Conservation (phyloP, 805 yeast genomes). For the Ogataea siamensis region DNA sequence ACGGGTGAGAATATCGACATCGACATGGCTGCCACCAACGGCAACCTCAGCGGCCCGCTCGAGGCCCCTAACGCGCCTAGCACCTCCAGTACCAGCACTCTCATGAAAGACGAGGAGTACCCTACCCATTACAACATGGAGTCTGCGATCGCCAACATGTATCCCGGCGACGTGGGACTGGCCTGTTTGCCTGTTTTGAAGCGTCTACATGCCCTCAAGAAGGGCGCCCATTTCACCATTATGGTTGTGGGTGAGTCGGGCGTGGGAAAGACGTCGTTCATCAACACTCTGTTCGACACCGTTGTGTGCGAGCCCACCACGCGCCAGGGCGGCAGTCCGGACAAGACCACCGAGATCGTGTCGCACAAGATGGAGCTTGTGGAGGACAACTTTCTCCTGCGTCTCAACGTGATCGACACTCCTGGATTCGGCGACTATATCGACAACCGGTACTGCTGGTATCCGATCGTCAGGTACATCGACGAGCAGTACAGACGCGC, state of each 20-base stretch:
- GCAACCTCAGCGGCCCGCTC: conserved; percentile 9
- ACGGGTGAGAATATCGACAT: conserved; percentile 16
- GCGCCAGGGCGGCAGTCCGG: conserved; percentile 27
- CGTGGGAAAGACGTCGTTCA: conserved; percentile 76
- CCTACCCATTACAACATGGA: conserved; percentile 28
- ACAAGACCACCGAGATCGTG: conserved; percentile 33
- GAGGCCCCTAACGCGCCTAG: conserved; percentile 11
- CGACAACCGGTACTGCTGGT: conserved; percentile 66
- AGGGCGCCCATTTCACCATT: conserved; percentile 74
- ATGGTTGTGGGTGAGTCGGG: conserved; percentile 89
- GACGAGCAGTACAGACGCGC: conserved; percentile 73
- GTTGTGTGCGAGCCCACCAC: conserved; percentile 31
- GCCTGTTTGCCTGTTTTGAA: conserved; percentile 32
- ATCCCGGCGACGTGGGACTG: conserved; percentile 29
- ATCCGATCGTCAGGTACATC: conserved; percentile 65
- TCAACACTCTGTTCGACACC: conserved; percentile 74
- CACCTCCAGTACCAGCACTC: conserved; percentile 17
- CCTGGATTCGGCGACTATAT: conserved; percentile 75
- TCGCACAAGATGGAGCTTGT: conserved; percentile 48
- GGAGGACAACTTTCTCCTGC: conserved; percentile 58
- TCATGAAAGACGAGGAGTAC: conserved; percentile 17
- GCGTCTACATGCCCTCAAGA: conserved; percentile 36
- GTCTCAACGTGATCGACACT: conserved; percentile 64
- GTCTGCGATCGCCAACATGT: conserved; percentile 27
- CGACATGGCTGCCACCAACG: conserved; percentile 11